Evolutionary conservation across 2,329 filamentous ascomycete species (phyloP), one percentile per base, ranked within the genome.

Genomic region (Verruconis gallopava): DNA sequence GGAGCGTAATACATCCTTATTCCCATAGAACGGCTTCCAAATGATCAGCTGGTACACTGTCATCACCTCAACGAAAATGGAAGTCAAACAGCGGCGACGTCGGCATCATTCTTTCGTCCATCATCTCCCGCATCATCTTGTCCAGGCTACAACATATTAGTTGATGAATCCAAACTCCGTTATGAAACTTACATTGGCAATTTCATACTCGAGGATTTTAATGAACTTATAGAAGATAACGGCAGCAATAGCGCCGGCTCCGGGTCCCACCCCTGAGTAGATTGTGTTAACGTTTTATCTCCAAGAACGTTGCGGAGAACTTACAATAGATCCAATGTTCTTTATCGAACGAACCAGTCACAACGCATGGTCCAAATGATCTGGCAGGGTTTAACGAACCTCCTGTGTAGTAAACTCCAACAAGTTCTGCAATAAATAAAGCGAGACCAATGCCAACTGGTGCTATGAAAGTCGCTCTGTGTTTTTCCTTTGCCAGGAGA

Each of bases 401-500:
- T 1, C 39, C 38, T 11, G 43, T 37, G 43, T 42, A 40, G 21
- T 37, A 35, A 11, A 45, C 45, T 28, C 44, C 35, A 3, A 33
- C 28, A 2, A 43, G 19, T 21, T 49, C 47, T 20, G 46, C 46
- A 18, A 49, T 37, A 36, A 49, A 49, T 4, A 49, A 44, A 12
- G 44, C 20, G 13, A 46, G 40, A 18, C 47, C 47, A 34, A 49
- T 57, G 21, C 57, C 60, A 32, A 63, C 49, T 1, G 60, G 60
- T 5, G 60, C 60, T 20, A 63, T 51, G 48, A 60, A 63, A 5
- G 59, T 63, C 44, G 56, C 58, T 46, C 62, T 63, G 54, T 62
- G 59, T 49, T 63, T 63, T 46, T 63, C 60, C 5, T 60, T 60
- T 5, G 60, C 60, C 12, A 63, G 53, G 55, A 63, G 59, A 52